Percentiles rank a stretch among this genome's conserved stretches.
These are phyloP conservation scores for Calocera cornea DNA, from an alignment of 768 basidiomycete genomes.

Conservation along the genomic window DNA sequence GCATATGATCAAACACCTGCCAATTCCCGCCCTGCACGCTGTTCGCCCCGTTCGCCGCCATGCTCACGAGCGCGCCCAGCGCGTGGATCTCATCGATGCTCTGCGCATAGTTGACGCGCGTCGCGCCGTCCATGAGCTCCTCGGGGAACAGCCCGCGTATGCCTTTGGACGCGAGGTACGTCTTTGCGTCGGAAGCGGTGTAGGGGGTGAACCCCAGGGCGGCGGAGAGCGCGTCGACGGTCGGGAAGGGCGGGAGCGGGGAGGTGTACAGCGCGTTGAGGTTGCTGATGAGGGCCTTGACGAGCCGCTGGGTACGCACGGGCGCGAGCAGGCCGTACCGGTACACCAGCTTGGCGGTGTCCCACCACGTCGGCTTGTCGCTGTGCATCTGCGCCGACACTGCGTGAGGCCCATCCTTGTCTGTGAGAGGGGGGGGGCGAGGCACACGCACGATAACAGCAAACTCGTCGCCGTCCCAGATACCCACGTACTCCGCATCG, in stretches of 20 bases:
- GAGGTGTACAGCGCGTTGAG: conserved; percentile 45
- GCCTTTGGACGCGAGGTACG: conserved; percentile 42
- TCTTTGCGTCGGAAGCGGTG: conserved; percentile 38
- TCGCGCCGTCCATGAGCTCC: conserved; percentile 69
- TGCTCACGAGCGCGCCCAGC: conserved; percentile 52
- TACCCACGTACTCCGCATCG: conserved; percentile 34
- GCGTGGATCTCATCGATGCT: conserved; percentile 62
- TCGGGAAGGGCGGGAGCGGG: conserved; percentile 46
- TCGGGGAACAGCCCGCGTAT: conserved; percentile 44
- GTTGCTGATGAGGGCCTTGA: conserved; percentile 37
- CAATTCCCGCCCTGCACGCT: conserved; percentile 69
- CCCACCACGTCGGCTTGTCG: conserved; percentile 43
- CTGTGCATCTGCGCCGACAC: conserved; percentile 37
- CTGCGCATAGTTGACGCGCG: conserved; percentile 70
- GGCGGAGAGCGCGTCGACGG: conserved; percentile 43
- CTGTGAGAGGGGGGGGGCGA: too few species aligned
- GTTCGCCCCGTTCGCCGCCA: conserved; percentile 57
- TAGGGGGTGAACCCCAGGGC: conserved; percentile 23
- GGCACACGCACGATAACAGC: conserved; percentile 45
- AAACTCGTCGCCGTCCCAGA: conserved; percentile 76
- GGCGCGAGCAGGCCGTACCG: conserved; percentile 61
- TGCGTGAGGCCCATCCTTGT: too few species aligned
- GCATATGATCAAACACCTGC: conserved; percentile 70
- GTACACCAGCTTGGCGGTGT: conserved; percentile 58
- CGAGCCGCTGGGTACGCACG: conserved; percentile 43